Conservation (phyloP, 2,329 filamentous ascomycete species). For the Laburnicola sp. region DNA sequence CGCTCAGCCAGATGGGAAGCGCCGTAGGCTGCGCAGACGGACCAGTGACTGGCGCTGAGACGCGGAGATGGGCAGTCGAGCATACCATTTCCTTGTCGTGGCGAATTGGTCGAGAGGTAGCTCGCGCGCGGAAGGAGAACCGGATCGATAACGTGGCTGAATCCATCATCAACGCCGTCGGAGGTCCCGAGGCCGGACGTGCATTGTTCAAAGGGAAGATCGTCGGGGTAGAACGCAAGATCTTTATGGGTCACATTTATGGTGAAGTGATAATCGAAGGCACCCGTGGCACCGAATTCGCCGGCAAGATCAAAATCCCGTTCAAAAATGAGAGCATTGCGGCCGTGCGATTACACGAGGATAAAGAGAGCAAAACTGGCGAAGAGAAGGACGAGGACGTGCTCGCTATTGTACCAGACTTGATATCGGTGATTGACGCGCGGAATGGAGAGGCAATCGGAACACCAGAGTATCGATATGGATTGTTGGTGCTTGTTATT, state of each 20-base stretch:
- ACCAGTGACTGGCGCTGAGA: conserved; percentile 44
- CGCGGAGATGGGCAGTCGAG: conserved; percentile 44
- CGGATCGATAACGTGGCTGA: conserved; percentile 44
- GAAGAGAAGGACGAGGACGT: conserved; percentile 46
- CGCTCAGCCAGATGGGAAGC: conserved; percentile 43
- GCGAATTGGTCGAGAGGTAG: conserved; percentile 45
- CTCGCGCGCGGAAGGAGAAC: conserved; percentile 39
- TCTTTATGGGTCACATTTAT: conserved; percentile 49
- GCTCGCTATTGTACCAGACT: conserved; percentile 54
- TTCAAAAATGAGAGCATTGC: conserved; percentile 77
- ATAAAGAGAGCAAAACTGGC: conserved; percentile 25
- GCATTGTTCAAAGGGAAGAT: conserved; percentile 53
- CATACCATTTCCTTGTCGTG: conserved; percentile 46
- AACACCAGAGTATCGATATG: conserved; percentile 60
- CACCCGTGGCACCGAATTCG: conserved; percentile 20
- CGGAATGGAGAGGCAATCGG: conserved; percentile 55
- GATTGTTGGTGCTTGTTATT: conserved; percentile 56
- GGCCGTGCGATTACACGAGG: conserved; percentile 47
- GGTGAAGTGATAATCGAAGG: conserved; percentile 48
- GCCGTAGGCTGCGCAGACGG: conserved; percentile 43
- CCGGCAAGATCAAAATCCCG: conserved; percentile 63
- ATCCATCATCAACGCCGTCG: conserved; percentile 49
- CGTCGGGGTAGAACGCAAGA: conserved; percentile 48
- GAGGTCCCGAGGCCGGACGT: conserved; percentile 41
- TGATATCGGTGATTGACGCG: conserved; percentile 55